These are phyloP conservation scores for Aspergillus jensenii DNA, from an alignment of 2,329 filamentous ascomycete species.

Conservation along the genomic window DNA sequence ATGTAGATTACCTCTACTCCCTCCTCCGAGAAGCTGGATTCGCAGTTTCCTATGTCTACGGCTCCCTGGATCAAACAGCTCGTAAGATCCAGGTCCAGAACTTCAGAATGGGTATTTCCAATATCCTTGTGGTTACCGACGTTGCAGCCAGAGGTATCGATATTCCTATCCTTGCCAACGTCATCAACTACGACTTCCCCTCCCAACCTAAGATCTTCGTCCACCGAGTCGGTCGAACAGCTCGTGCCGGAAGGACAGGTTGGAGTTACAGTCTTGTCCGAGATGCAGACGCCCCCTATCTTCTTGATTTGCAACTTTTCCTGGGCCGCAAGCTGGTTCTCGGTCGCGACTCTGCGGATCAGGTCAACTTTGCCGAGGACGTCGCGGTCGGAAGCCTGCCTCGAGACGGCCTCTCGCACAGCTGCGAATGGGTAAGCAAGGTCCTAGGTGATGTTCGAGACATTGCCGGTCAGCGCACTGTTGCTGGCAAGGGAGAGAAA, in stretches of 20 bases:
- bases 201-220: constrained; percentile 96
- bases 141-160: constrained; percentile 96
- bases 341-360: constrained; percentile 62
- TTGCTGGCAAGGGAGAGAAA: constrained; percentile 86
- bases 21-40: constrained; percentile 82
- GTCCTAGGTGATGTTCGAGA: constrained; percentile 74
- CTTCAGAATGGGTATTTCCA: constrained; percentile 79
- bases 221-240: constrained; percentile 92
- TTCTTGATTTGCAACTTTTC: constrained; percentile 92
- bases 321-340: constrained; percentile 79
- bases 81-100: constrained; percentile 89
- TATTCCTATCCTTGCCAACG: constrained; percentile 92
- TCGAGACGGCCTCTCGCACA: constrained; percentile 70
- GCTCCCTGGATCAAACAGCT: constrained; percentile 89
- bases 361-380: constrained; percentile 74
- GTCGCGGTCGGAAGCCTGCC: constrained; percentile 77
- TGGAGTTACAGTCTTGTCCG: constrained; percentile 94
- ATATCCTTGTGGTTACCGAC: constrained; percentile 93
- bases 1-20: constrained; percentile 86
- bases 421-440: constrained; percentile 81
- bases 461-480: constrained; percentile 66
- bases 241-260: constrained; percentile 84
- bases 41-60: constrained; percentile 90
- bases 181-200: constrained; percentile 98
- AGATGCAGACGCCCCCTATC: constrained; percentile 84